A percentile compares a stretch with the other conserved stretches of the same genome.
These are phyloP conservation scores for Aeschynomene evenia DNA, from an alignment of 306 rosid species.

Conservation along the genomic window DNA sequence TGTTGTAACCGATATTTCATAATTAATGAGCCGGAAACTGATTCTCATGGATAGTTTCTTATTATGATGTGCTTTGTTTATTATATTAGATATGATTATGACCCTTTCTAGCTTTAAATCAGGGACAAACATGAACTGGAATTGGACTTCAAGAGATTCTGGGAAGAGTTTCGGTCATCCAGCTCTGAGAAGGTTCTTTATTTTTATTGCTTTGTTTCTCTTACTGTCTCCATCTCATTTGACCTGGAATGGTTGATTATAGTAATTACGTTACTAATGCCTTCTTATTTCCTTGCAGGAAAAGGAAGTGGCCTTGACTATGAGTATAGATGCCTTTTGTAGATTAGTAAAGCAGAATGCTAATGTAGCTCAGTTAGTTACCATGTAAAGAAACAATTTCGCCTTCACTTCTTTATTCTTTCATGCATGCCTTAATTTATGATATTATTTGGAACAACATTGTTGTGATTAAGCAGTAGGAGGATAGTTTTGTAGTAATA, in stretches of 20 bases:
- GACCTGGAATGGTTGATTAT: slow-evolving; percentile 7
- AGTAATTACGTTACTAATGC: slow-evolving; percentile 26
- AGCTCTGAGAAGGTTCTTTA: slow-evolving; percentile 94
- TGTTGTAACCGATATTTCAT: slow-evolving; percentile 3
- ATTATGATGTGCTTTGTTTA: slow-evolving; percentile 18
- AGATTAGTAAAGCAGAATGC: slow-evolving; percentile 94
- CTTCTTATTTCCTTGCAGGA: slow-evolving; percentile 66
- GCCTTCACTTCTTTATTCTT: slow-evolving; percentile 36
- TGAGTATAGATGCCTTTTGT: slow-evolving; percentile 91
- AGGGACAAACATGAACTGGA: slow-evolving; percentile 98
- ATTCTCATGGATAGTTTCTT: background rate
- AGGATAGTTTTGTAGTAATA: slow-evolving; percentile 14
- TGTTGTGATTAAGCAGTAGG: slow-evolving; percentile 12
- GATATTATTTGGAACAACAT: background rate
- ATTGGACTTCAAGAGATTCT: slow-evolving; percentile 97
- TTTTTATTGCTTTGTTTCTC: slow-evolving; percentile 24
- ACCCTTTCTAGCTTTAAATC: slow-evolving; percentile 42
- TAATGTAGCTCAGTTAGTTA: slow-evolving; percentile 88
- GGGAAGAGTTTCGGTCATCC: slow-evolving; percentile 99
- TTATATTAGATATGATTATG: slow-evolving; percentile 29
- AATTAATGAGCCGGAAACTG: slow-evolving; percentile 5
- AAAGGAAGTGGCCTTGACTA: slow-evolving; percentile 95
- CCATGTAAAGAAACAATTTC: slow-evolving; percentile 60
- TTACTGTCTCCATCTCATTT: slow-evolving; percentile 4
- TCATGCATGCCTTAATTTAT: slow-evolving; percentile 20